These are phyloP conservation scores for Leccinum boreale DNA, from an alignment of 768 basidiomycete genomes.

Conservation along the genomic window DNA sequence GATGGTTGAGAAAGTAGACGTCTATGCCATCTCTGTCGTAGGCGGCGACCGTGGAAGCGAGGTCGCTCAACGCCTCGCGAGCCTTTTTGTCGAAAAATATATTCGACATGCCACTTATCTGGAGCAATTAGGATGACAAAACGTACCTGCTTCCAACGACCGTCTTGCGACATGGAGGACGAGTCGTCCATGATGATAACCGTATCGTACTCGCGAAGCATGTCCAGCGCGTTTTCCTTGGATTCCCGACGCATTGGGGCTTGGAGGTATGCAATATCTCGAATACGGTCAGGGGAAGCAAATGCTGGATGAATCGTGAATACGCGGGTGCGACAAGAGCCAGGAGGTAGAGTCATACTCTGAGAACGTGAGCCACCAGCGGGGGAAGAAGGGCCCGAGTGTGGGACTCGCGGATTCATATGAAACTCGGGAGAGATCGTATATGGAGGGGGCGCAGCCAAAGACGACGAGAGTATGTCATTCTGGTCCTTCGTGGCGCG, in stretches of 20 bases:
- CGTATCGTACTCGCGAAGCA: slow-evolving; percentile 49
- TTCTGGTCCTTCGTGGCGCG: background rate
- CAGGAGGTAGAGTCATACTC: slow-evolving; percentile 21
- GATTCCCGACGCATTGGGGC: slow-evolving; percentile 28
- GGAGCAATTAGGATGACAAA: background rate
- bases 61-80: slow-evolving; percentile 33
- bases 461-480: slow-evolving; percentile 1
- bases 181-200: slow-evolving; percentile 63
- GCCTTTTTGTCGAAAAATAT: background rate
- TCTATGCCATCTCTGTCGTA: slow-evolving; percentile 63
- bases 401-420: background rate
- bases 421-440: slow-evolving; percentile 7
- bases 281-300: slow-evolving; percentile 15
- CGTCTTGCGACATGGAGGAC: slow-evolving; percentile 45
- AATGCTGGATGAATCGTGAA: slow-evolving; percentile 22
- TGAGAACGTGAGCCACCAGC: background rate
- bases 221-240: slow-evolving; percentile 30
- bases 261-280: slow-evolving; percentile 22
- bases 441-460: slow-evolving; percentile 26
- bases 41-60: slow-evolving; percentile 45
- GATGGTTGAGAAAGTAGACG: slow-evolving; percentile 55
- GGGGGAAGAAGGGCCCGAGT: background rate
- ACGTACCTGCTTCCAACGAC: slow-evolving; percentile 49
- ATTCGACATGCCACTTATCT: background rate
- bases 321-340: slow-evolving; percentile 21